These are phyloP conservation scores for Croton setiger DNA, from an alignment of 441 rosid genomes.

Conservation along the genomic window DNA sequence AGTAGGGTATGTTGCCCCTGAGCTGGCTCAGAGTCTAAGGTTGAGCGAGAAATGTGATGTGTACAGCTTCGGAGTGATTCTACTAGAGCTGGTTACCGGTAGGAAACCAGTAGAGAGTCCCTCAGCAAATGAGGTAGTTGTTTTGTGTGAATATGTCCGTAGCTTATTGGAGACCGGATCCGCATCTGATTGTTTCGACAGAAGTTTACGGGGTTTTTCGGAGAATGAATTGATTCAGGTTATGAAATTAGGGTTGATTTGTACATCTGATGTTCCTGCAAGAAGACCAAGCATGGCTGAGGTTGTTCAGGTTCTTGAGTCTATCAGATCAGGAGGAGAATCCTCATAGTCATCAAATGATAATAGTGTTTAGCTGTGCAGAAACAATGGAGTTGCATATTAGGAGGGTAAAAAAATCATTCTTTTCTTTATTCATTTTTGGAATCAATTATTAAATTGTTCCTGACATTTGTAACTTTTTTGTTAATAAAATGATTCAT, in stretches of 20 bases:
- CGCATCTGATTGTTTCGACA: constrained; percentile 82
- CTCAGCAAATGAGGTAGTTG: constrained; percentile 51
- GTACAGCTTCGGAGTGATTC: constrained; percentile 85
- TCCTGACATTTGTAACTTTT: constrained; percentile 26
- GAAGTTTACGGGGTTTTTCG: constrained; percentile 57
- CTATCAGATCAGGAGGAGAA: constrained; percentile 64
- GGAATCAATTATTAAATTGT: constrained; percentile 30
- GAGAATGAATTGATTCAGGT: constrained; percentile 94
- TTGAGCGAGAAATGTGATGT: constrained; percentile 84
- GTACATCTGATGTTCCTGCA: constrained; percentile 65
- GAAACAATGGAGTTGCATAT: constrained; percentile 26
- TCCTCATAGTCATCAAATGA: constrained; percentile 36
- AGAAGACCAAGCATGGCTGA: constrained; percentile 99
- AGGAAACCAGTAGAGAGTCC: constrained; percentile 88
- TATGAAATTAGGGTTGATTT: constrained; percentile 88
- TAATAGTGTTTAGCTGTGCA: constrained; percentile 35
- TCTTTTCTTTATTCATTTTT: constrained; percentile 48
- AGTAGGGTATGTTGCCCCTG: constrained; percentile 94
- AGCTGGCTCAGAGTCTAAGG: constrained; percentile 78
- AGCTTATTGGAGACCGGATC: constrained; percentile 65
- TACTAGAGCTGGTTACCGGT: constrained; percentile 85
- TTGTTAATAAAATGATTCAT: constrained; percentile 41
- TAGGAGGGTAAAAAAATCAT: constrained; percentile 25
- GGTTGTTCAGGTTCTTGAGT: constrained; percentile 94
- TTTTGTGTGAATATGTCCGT: constrained; percentile 81